Evolutionary conservation across 2,329 filamentous ascomycete genomes (phyloP).

Genomic region (Lachnellula hyalina): DNA sequence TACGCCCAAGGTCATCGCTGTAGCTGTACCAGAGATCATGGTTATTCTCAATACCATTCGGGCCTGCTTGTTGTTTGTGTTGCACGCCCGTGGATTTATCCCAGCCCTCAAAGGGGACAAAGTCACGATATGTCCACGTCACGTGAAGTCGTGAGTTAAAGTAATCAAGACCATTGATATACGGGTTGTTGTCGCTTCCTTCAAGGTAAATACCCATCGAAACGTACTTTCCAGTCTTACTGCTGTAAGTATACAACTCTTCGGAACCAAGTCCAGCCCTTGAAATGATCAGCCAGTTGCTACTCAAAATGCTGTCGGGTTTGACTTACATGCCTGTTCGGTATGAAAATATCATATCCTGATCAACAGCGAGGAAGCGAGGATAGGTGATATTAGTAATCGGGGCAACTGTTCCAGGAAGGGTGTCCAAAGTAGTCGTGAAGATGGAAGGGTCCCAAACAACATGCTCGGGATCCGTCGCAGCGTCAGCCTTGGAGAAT

Average conservation of each 20-base stretch:
- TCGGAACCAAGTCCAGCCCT: slow-evolving; percentile 27
- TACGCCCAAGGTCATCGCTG: slow-evolving; percentile 19
- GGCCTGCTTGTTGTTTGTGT: slow-evolving; percentile 27
- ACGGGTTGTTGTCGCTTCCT: slow-evolving; percentile 23
- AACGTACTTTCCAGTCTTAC: slow-evolving; percentile 16
- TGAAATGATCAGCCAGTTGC: background rate
- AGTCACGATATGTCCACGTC: slow-evolving; percentile 27
- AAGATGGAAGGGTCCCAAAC: slow-evolving; percentile 18
- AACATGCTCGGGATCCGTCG: too few species aligned
- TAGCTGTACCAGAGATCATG: slow-evolving; percentile 24
- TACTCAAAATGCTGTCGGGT: too few species aligned
- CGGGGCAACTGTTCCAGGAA: slow-evolving; percentile 18
- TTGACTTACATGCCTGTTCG: slow-evolving; percentile 24
- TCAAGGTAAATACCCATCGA: slow-evolving; percentile 23
- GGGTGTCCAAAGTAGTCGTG: slow-evolving; percentile 12
- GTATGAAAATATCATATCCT: slow-evolving; percentile 23
- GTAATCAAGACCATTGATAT: slow-evolving; percentile 25
- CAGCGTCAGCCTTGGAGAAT: too few species aligned
- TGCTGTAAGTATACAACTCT: slow-evolving; percentile 20
- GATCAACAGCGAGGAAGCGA: slow-evolving; percentile 22
- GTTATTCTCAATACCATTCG: slow-evolving; percentile 26
- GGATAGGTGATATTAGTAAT: slow-evolving; percentile 25
- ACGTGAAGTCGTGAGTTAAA: slow-evolving; percentile 17
- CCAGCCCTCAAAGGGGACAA: slow-evolving; percentile 8
- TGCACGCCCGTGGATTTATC: slow-evolving; percentile 8